These are phyloP conservation scores for Hanseniaspora meyeri DNA, from an alignment of 805 yeast species.

Conservation along the genomic window DNA sequence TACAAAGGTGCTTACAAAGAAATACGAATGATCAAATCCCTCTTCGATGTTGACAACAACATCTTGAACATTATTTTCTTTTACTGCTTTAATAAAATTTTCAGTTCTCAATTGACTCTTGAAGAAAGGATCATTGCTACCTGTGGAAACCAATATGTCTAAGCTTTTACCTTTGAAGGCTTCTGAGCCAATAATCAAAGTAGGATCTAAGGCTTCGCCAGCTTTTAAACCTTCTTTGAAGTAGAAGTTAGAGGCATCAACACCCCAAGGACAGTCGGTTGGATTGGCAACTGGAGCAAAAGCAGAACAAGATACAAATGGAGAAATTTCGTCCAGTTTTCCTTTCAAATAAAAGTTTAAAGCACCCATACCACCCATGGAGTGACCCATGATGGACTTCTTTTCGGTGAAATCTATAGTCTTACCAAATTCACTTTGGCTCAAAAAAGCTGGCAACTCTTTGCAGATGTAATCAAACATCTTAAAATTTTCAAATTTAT, in stretches of 20 bases:
- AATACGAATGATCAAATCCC: constrained; percentile 87
- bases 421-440: constrained; percentile 28
- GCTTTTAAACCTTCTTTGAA: constrained; percentile 31
- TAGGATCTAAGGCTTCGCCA: constrained; percentile 80
- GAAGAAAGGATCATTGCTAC: constrained; percentile 63
- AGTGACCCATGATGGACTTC: constrained; percentile 82
- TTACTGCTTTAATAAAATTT: constrained; percentile 45
- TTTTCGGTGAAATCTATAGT: constrained; percentile 47
- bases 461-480: constrained; percentile 76
- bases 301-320: constrained; percentile 69
- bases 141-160: constrained; percentile 72
- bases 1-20: constrained; percentile 66
- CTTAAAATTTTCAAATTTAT: constrained; percentile 54
- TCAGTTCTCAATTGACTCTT: constrained; percentile 65
- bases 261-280: constrained; percentile 69
- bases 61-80: constrained; percentile 46
- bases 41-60: constrained; percentile 53
- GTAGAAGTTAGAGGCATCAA: constrained; percentile 68
- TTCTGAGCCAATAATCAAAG: constrained; percentile 44
- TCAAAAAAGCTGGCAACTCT: constrained; percentile 52
- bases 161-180: constrained; percentile 36
- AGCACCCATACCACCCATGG: constrained; percentile 98
- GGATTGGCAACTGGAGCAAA: constrained; percentile 89
- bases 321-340: constrained; percentile 35
- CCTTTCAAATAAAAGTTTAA: constrained; percentile 53